Evolutionary conservation across 1,284 basidiomycete genomes (phyloP).

Genomic region (Kalmanozyma brasiliensis): DNA sequence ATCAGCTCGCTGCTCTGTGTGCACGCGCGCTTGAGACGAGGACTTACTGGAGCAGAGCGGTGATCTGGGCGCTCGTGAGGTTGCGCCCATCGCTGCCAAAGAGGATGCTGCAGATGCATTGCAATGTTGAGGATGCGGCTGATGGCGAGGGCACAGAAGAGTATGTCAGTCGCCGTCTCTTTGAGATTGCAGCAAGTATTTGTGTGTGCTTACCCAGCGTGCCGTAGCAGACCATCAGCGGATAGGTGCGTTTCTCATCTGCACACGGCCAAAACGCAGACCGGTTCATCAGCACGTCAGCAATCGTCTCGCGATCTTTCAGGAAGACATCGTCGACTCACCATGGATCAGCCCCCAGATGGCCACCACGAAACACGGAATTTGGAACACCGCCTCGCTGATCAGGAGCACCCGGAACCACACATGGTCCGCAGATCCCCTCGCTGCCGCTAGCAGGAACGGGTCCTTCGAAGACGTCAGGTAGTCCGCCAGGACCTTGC

Average conservation of each 20-base stretch:
- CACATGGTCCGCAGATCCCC: conserved; percentile 23
- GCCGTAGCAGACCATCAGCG: conserved; percentile 47
- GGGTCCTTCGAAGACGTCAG: conserved; percentile 43
- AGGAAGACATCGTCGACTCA: conserved; percentile 18
- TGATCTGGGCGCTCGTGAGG: conserved; percentile 13
- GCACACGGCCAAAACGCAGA: not conserved
- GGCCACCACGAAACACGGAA: conserved; percentile 45
- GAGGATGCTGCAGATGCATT: conserved; percentile 47
- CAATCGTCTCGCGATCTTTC: not conserved
- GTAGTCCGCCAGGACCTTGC: conserved; percentile 41
- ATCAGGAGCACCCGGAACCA: conserved; percentile 50
- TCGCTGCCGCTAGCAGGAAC: conserved; percentile 30
- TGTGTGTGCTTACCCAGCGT: conserved; percentile 36
- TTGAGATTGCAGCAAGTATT: too few species aligned
- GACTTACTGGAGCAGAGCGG: conserved; percentile 39
- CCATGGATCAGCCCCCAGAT: conserved; percentile 40
- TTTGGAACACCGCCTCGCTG: conserved; percentile 49
- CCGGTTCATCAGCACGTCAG: not conserved
- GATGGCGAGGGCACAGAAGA: not conserved
- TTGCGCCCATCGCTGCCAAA: conserved; percentile 29
- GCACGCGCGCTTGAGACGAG: not conserved
- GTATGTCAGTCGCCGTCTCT: not conserved
- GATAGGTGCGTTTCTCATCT: conserved; percentile 56
- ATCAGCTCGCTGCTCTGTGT: not conserved
- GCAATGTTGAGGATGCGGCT: conserved; percentile 45